Percentiles rank a stretch among this genome's conserved stretches.
phyloP scores from a whole-genome alignment of 176 grass and related monocot species.

The Carex kokanica region DNA sequence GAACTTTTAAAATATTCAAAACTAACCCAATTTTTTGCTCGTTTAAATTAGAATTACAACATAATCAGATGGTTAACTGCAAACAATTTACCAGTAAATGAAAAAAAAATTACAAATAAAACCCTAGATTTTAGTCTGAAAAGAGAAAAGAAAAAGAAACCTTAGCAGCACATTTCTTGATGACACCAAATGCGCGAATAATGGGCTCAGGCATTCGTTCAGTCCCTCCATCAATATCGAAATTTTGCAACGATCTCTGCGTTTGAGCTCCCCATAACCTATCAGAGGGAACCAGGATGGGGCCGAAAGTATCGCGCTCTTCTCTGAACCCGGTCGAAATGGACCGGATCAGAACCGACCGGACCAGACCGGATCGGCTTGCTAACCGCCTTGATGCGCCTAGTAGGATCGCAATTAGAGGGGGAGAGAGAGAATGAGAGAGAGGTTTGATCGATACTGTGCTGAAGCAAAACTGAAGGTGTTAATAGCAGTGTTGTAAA shows the following conservation, averaged over 20 bases:
- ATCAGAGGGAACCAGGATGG: conserved; percentile 73
- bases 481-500: too few relatives aligned
- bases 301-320: conserved; percentile 90
- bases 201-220: conserved; percentile 93
- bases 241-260: conserved; percentile 94
- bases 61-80: too few relatives aligned
- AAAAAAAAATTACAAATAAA: too few relatives aligned
- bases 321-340: conserved; percentile 75
- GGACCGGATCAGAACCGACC: conserved; percentile 45
- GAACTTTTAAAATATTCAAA: too few relatives aligned
- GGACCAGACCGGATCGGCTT: conserved; percentile 22
- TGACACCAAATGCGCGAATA: conserved; percentile 86
- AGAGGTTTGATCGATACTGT: too few relatives aligned
- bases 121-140: not conserved
- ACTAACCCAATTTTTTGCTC: too few relatives aligned
- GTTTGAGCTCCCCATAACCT: conserved; percentile 99
- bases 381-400: not conserved
- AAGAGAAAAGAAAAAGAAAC: conserved; percentile 28
- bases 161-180: conserved; percentile 97
- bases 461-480: too few relatives aligned
- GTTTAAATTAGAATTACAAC: too few relatives aligned
- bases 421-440: too few relatives aligned
- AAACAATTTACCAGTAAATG: too few relatives aligned
- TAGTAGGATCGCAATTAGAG: conserved; percentile 8
- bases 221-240: conserved; percentile 74